Conservation (phyloP, 495 filamentous ascomycete genomes). For the Tuber brumale region DNA sequence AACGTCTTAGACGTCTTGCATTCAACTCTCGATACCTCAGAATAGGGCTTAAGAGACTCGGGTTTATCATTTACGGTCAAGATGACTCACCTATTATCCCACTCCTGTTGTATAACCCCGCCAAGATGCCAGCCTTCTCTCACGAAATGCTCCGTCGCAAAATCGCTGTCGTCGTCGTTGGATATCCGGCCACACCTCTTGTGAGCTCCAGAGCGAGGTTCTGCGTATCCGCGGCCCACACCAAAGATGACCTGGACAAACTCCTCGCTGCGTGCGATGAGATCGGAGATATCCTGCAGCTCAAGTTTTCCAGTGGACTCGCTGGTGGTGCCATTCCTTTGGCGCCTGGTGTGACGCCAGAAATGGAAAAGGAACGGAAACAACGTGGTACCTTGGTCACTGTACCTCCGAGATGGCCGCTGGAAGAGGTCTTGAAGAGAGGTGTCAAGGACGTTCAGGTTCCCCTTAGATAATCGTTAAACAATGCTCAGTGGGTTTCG, state of each 20-base stretch:
- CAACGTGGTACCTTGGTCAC: slow-evolving; percentile 52
- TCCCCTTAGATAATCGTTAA: slow-evolving; percentile 52
- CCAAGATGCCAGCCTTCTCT: slow-evolving; percentile 95
- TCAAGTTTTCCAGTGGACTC: slow-evolving; percentile 92
- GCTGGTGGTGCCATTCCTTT: slow-evolving; percentile 76
- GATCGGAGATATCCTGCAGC: slow-evolving; percentile 80
- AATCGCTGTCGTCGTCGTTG: slow-evolving; percentile 97
- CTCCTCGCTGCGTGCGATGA: slow-evolving; percentile 85
- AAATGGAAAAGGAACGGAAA: slow-evolving; percentile 66
- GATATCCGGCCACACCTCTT: slow-evolving; percentile 94
- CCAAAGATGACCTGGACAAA: slow-evolving; percentile 94
- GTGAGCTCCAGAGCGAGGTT: slow-evolving; percentile 90
- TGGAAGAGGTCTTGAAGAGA: slow-evolving; percentile 70
- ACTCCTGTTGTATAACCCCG: slow-evolving; percentile 86
- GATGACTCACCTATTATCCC: slow-evolving; percentile 98
- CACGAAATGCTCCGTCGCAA: slow-evolving; percentile 97
- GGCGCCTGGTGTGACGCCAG: slow-evolving; percentile 58
- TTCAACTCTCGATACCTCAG: slow-evolving; percentile 98
- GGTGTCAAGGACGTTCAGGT: slow-evolving; percentile 74
- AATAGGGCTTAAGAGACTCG: slow-evolving; percentile 90
- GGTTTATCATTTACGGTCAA: slow-evolving; percentile 92
- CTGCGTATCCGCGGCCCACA: slow-evolving; percentile 92
- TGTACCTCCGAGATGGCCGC: slow-evolving; percentile 68
- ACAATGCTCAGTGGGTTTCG: slow-evolving; percentile 10
- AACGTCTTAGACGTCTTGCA: slow-evolving; percentile 88